Evolutionary conservation across 148 eudicot species (phyloP).

Genomic region (Vaccinium vitisidaea): DNA sequence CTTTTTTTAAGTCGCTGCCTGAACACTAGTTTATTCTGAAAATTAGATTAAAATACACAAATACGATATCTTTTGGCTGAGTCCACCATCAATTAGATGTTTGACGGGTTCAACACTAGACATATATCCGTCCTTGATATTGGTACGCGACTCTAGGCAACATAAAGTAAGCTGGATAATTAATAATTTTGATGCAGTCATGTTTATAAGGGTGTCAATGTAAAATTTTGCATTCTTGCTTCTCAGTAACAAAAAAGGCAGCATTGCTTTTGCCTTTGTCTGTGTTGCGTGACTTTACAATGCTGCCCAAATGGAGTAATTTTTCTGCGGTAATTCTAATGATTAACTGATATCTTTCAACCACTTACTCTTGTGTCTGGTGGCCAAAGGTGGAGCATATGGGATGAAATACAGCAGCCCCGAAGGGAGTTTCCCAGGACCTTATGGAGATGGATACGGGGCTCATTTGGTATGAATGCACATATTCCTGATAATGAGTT

Average conservation of each 20-base stretch:
- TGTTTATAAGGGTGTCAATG: background rate
- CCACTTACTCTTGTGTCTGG: slow-evolving; percentile 19
- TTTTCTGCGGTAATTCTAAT: slow-evolving; percentile 9
- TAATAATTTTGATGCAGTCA: background rate
- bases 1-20: background rate
- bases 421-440: slow-evolving; percentile 54
- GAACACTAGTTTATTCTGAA: background rate
- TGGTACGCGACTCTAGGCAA: background rate
- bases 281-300: background rate
- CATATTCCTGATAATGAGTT: background rate
- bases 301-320: background rate
- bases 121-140: background rate
- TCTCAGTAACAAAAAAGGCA: background rate
- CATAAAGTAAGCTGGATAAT: background rate
- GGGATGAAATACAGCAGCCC: slow-evolving; percentile 57
- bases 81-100: background rate
- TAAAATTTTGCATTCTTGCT: background rate
- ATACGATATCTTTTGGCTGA: background rate
- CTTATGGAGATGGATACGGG: slow-evolving; percentile 76
- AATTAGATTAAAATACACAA: background rate
- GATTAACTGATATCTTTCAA: slow-evolving; percentile 11
- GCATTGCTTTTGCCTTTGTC: background rate
- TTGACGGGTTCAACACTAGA: background rate
- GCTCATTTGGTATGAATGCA: slow-evolving; percentile 56
- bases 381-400: slow-evolving; percentile 65